A percentile compares a stretch with the other conserved stretches of the same genome.
phyloP scores from a whole-genome alignment of 768 basidiomycete species.

The Trametes cubensis region DNA sequence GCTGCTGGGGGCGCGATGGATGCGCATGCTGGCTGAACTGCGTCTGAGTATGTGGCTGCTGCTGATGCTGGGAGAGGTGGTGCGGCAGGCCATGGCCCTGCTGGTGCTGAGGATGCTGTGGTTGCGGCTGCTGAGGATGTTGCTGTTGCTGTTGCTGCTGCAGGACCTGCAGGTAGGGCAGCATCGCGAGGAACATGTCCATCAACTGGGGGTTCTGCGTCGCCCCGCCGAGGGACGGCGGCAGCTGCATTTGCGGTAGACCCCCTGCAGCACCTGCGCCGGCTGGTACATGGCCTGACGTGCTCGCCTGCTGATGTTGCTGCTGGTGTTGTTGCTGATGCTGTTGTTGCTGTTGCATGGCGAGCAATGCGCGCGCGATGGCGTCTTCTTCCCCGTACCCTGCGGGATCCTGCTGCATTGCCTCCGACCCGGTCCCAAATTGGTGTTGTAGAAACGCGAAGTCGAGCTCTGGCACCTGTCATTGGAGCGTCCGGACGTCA shows the following conservation, averaged over 20 bases:
- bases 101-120: conserved; percentile 13
- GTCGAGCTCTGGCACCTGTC: conserved; percentile 22
- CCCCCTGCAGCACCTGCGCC: conserved; percentile 1
- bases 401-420: conserved; percentile 12
- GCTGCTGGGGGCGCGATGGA: conserved; percentile 10
- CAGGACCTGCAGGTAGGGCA: conserved; percentile 33
- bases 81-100: conserved; percentile 13
- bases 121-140: conserved; percentile 14
- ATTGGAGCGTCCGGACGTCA: conserved; percentile 1
- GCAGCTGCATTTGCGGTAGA: conserved; percentile 13
- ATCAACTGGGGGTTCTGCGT: conserved; percentile 27
- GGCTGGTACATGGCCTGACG: conserved; percentile 10
- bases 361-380: conserved; percentile 23
- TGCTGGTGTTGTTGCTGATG: neutral
- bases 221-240: conserved; percentile 11
- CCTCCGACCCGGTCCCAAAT: conserved; percentile 9
- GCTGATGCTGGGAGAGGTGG: conserved; percentile 16
- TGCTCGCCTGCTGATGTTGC: neutral
- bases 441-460: conserved; percentile 22
- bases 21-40: conserved; percentile 12
- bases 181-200: conserved; percentile 32
- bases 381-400: conserved; percentile 28
- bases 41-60: conserved; percentile 9
- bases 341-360: conserved; percentile 21
- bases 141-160: conserved; percentile 25